Conservation (phyloP, 805 yeast genomes). For the Deakozyma indianensis region DNA sequence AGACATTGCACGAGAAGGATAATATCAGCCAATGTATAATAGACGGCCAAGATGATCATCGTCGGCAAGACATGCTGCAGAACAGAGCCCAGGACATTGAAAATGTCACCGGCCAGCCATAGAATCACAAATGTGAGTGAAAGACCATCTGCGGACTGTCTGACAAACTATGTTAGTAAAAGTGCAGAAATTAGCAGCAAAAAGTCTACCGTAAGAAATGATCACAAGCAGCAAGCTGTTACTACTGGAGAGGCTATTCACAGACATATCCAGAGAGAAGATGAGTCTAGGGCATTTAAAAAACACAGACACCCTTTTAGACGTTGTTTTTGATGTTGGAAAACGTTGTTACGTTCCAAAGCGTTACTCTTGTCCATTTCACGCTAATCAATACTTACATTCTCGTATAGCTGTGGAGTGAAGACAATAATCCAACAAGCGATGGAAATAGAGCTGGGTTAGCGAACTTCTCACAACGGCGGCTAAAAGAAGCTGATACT, state of each 20-base stretch:
- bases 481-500: conserved; percentile 5
- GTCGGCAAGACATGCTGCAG: conserved; percentile 87
- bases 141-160: conserved; percentile 82
- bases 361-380: too few relatives aligned
- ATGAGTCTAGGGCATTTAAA: background rate
- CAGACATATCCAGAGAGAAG: conserved; percentile 1
- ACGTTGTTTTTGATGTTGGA: too few relatives aligned
- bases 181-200: too few relatives aligned
- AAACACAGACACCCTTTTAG: too few relatives aligned
- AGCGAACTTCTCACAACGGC: background rate
- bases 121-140: conserved; percentile 73
- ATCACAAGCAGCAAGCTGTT: background rate
- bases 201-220: too few relatives aligned
- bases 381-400: conserved; percentile 25
- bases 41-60: conserved; percentile 82
- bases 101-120: conserved; percentile 90
- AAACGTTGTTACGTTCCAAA: too few relatives aligned
- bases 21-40: conserved; percentile 84
- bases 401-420: conserved; percentile 93
- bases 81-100: conserved; percentile 83
- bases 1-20: conserved; percentile 74
- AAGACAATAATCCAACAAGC: conserved; percentile 98
- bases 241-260: background rate
- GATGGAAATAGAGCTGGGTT: conserved; percentile 58
- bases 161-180: conserved; percentile 30